Conservation (phyloP, 164 flowering plant genomes). For the Chimonanthus praecox region DNA sequence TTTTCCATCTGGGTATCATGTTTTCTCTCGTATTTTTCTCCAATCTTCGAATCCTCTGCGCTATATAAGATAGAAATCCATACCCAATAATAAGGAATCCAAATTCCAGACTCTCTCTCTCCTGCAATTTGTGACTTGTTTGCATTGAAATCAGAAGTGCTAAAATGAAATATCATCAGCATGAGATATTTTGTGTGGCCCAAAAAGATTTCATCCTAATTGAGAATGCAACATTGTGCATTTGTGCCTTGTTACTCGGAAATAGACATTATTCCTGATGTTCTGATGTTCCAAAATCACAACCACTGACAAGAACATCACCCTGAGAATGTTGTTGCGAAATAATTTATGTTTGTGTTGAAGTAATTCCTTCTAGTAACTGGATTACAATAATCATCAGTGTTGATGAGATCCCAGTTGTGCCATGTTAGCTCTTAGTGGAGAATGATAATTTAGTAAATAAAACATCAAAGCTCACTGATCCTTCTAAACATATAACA, state of each 20-base stretch:
- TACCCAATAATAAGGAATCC: no score
- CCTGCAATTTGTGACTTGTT: no score
- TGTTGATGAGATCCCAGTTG: slow-evolving; percentile 2
- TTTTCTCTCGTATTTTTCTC: no score
- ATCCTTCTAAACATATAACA: slow-evolving; percentile 14
- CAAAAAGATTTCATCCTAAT: slow-evolving; percentile 12
- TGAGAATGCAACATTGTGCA: background rate
- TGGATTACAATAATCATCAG: slow-evolving; percentile 7
- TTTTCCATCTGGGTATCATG: no score
- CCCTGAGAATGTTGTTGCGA: slow-evolving; percentile 8
- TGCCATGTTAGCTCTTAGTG: slow-evolving; percentile 14
- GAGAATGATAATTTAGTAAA: slow-evolving; percentile 13
- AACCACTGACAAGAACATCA: background rate
- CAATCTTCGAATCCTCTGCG: no score
- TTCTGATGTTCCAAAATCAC: background rate
- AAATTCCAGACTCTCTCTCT: no score
- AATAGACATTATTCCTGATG: background rate
- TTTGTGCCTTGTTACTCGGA: background rate
- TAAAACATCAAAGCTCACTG: background rate
- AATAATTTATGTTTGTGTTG: slow-evolving; percentile 6
- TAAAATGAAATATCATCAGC: slow-evolving; percentile 7
- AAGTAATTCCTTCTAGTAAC: background rate
- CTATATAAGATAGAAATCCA: no score
- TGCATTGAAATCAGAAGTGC: no score
- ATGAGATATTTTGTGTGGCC: slow-evolving; percentile 14